phyloP scores from a whole-genome alignment of 2,329 filamentous ascomycete genomes.

The Botrytis fabae region DNA sequence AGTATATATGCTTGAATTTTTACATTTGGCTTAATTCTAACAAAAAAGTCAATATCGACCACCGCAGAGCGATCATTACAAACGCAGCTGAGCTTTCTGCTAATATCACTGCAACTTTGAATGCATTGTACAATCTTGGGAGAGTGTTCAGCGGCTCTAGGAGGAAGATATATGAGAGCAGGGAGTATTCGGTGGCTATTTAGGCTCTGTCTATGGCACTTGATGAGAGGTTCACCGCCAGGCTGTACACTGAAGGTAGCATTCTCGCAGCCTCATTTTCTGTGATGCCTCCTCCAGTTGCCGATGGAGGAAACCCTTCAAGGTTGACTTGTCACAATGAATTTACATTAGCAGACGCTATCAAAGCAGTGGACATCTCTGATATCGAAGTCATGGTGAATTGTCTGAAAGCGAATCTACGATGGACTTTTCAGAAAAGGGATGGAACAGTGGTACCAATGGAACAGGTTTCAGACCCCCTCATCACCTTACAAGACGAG shows the following conservation, averaged over 20 bases:
- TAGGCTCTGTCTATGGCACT: not conserved
- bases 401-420: slow-evolving; percentile 32
- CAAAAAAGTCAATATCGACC: not conserved
- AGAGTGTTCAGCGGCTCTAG: slow-evolving; percentile 3
- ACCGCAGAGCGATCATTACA: slow-evolving; percentile 48
- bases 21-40: not conserved
- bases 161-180: not conserved
- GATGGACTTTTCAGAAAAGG: slow-evolving; percentile 34
- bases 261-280: not conserved
- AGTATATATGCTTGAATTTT: not conserved
- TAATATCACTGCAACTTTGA: slow-evolving; percentile 62
- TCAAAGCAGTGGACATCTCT: slow-evolving; percentile 24
- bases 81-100: slow-evolving; percentile 50
- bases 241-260: not conserved
- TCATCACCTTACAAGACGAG: slow-evolving; percentile 32
- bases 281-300: slow-evolving; percentile 1
- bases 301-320: slow-evolving; percentile 20
- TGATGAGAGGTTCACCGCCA: not conserved
- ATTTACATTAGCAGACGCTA: slow-evolving; percentile 26
- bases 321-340: slow-evolving; percentile 33
- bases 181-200: slow-evolving; percentile 30
- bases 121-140: slow-evolving; percentile 49
- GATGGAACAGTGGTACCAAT: slow-evolving; percentile 14
- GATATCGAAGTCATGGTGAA: slow-evolving; percentile 25
- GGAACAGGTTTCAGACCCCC: slow-evolving; percentile 26